A percentile compares a stretch with the other conserved stretches of the same genome.
Conservation (phyloP, 2,329 filamentous ascomycete genomes). For the Teratosphaeria nubilosa region DNA sequence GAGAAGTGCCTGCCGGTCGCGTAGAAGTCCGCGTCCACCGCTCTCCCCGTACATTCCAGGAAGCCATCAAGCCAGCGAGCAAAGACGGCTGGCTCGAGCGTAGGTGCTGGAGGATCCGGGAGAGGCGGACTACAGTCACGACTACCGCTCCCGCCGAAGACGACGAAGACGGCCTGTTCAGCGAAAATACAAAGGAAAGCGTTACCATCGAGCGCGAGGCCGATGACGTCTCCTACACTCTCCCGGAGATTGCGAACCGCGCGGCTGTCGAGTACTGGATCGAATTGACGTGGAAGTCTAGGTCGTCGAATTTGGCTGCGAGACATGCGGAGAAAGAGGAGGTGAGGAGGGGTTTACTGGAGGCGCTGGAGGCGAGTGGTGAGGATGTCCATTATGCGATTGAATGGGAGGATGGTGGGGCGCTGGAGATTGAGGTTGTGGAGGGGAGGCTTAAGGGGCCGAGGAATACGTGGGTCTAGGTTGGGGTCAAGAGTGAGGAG, state of each 20-base stretch:
- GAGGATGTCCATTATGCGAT: constrained; percentile 1
- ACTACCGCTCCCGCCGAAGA: not conserved
- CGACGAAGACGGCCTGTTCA: constrained; percentile 2
- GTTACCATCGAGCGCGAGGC: not conserved
- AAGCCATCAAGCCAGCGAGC: constrained; percentile 2
- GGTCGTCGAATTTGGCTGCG: constrained; percentile 1
- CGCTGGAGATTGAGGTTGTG: constrained; percentile 6
- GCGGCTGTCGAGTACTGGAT: constrained; percentile 7
- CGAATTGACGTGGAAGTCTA: not conserved
- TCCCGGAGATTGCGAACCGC: constrained; percentile 9
- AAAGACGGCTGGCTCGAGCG: constrained; percentile 1
- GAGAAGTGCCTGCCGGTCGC: not conserved
- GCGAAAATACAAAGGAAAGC: not conserved
- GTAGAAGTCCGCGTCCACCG: constrained; percentile 5
- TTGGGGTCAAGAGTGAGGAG: not conserved
- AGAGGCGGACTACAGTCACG: not conserved
- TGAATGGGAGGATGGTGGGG: constrained; percentile 1
- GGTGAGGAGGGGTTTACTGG: not conserved
- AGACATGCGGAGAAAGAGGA: constrained; percentile 1
- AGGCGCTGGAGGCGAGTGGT: constrained; percentile 2
- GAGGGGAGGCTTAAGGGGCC: constrained; percentile 4
- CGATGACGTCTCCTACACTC: not conserved
- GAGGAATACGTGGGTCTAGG: constrained; percentile 5
- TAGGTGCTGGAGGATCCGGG: constrained; percentile 2
- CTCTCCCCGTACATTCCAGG: constrained; percentile 1